These are phyloP conservation scores for Auriculariales sp. DNA, from an alignment of 768 basidiomycete genomes.

Conservation along the genomic window DNA sequence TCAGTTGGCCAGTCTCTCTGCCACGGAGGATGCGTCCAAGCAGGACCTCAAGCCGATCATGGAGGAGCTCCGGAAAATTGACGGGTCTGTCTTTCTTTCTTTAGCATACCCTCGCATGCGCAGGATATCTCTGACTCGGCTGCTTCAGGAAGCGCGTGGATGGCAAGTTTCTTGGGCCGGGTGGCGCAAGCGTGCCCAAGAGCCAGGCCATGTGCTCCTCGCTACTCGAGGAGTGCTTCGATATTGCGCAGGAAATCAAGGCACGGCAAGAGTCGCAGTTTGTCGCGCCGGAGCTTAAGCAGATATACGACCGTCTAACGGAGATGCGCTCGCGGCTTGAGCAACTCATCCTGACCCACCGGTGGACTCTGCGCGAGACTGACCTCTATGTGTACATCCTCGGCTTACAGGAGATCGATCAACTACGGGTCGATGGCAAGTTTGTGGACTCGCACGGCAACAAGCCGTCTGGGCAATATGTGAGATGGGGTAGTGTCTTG, in stretches of 20 bases:
- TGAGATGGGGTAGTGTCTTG: constrained; percentile 22
- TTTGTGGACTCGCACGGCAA: constrained; percentile 92
- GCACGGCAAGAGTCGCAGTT: constrained; percentile 83
- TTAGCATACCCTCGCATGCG: constrained; percentile 5
- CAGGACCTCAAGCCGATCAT: constrained; percentile 78
- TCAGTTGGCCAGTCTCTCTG: constrained; percentile 75
- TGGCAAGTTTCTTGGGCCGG: constrained; percentile 87
- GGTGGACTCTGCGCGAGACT: constrained; percentile 93
- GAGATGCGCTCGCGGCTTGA: constrained; percentile 83
- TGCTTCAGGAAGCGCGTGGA: constrained; percentile 70
- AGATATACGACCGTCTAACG: constrained; percentile 82
- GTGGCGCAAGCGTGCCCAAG: constrained; percentile 67
- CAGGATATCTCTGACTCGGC: neutral
- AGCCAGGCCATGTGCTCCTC: constrained; percentile 89
- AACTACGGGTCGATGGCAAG: constrained; percentile 93
- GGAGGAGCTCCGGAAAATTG: constrained; percentile 90
- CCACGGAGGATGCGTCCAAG: constrained; percentile 75
- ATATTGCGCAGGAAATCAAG: constrained; percentile 88
- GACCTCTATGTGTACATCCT: constrained; percentile 89
- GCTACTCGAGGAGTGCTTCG: constrained; percentile 91
- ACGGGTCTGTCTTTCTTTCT: constrained; percentile 60
- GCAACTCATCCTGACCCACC: constrained; percentile 81
- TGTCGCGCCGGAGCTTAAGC: constrained; percentile 72
- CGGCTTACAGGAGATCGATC: constrained; percentile 89
- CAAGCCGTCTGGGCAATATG: constrained; percentile 88